Conservation (phyloP, 495 filamentous ascomycete species). For the Penicillium antarcticum region DNA sequence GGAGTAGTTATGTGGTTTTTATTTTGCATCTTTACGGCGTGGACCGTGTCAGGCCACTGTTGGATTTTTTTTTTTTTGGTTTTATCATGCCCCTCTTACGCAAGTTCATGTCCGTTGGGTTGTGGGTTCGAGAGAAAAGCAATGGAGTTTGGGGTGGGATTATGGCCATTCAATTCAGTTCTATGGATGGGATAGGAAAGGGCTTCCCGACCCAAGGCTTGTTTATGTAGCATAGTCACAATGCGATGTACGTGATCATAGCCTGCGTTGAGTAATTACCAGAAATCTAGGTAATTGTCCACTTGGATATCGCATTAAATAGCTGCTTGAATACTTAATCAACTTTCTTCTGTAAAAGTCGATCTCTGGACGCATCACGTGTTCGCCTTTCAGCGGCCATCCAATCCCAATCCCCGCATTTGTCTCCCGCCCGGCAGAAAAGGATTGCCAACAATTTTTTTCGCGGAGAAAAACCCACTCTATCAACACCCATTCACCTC, state of each 20-base stretch:
- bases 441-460: conserved; percentile 25
- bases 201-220: conserved; percentile 11
- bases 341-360: background rate
- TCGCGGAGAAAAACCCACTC: conserved; percentile 23
- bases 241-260: conserved; percentile 23
- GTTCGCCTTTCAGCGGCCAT: conserved; percentile 15
- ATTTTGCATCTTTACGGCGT: conserved; percentile 24
- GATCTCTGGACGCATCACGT: background rate
- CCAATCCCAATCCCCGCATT: conserved; percentile 31
- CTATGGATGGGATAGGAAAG: conserved; percentile 17
- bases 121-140: conserved; percentile 23
- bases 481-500: conserved; percentile 24
- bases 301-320: no score
- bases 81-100: conserved; percentile 20
- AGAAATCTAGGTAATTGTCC: no score
- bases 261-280: background rate
- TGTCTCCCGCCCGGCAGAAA: conserved; percentile 39
- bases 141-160: conserved; percentile 26
- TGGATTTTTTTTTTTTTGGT: conserved; percentile 6
- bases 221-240: conserved; percentile 30
- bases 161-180: conserved; percentile 15
- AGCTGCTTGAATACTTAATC: no score
- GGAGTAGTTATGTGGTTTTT: conserved; percentile 8
- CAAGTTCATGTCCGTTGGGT: conserved; percentile 23
- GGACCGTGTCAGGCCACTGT: conserved; percentile 13